Conservation (phyloP, 176 grass and related monocot genomes). For the Aegilops speltoides region DNA sequence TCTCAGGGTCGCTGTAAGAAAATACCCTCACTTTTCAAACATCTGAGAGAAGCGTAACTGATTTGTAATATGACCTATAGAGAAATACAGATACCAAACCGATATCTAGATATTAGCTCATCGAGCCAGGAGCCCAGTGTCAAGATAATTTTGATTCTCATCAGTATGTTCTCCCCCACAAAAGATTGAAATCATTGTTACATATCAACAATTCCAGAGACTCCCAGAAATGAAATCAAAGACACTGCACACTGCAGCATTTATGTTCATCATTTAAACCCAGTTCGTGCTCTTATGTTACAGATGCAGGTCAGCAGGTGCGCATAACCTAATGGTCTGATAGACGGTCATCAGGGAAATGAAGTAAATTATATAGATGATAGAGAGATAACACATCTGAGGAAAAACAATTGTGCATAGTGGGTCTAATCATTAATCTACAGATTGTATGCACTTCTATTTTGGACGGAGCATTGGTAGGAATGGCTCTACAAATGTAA, state of each 20-base stretch:
- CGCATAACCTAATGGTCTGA: conserved; percentile 8
- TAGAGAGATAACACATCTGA: not conserved
- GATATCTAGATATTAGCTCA: conserved; percentile 7
- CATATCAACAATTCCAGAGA: not conserved
- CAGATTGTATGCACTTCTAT: not conserved
- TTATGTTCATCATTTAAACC: not conserved
- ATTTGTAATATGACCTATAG: not conserved
- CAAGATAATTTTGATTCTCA: not conserved
- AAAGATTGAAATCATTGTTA: not conserved
- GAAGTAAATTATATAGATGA: not conserved
- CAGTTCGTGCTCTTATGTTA: not conserved
- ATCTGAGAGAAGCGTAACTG: not conserved
- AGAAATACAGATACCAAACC: not conserved
- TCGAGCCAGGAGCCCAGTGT: not conserved
- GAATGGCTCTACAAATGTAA: not conserved
- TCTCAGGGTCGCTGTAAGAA: not conserved
- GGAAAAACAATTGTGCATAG: not conserved
- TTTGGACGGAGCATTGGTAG: not conserved
- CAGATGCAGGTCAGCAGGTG: conserved; percentile 1
- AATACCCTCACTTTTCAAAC: not conserved
- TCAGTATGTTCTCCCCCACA: not conserved
- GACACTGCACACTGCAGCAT: not conserved
- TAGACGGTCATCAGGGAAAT: not conserved
- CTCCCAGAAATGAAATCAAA: not conserved
- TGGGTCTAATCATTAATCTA: not conserved